These are phyloP conservation scores for Exobasidium rhododendri DNA, from an alignment of 1,284 basidiomycete species.

Conservation along the genomic window DNA sequence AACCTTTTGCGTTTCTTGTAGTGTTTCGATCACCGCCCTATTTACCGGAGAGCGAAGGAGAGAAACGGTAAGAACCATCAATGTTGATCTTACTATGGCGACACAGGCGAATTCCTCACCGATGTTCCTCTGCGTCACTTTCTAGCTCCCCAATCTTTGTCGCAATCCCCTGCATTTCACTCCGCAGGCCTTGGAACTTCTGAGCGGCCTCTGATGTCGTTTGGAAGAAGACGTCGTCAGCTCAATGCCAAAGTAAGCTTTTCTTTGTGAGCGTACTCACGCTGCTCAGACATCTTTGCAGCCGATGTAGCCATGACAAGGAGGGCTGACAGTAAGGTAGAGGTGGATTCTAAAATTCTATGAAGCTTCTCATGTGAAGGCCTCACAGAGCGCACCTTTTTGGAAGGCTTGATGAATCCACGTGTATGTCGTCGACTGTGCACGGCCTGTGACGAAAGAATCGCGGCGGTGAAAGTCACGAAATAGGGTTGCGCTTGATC, in stretches of 20 bases:
- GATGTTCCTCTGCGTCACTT: slow-evolving; percentile 52
- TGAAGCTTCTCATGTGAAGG: too few relatives aligned
- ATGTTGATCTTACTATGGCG: neutral
- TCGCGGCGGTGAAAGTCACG: too few relatives aligned
- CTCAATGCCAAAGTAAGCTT: too few relatives aligned
- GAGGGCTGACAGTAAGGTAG: too few relatives aligned
- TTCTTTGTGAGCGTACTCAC: neutral
- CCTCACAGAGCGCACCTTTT: too few relatives aligned
- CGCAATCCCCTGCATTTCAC: slow-evolving; percentile 49
- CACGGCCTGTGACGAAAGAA: neutral
- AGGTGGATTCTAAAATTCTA: too few relatives aligned
- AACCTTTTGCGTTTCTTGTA: slow-evolving; percentile 62
- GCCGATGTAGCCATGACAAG: neutral
- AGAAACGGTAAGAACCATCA: neutral
- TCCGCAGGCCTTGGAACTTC: slow-evolving; percentile 35
- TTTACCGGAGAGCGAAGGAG: neutral
- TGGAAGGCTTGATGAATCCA: neutral
- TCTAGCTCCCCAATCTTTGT: slow-evolving; percentile 53
- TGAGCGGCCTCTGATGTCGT: slow-evolving; percentile 39
- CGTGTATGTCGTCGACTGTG: neutral
- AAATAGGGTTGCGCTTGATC: too few relatives aligned
- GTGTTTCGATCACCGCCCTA: slow-evolving; percentile 83
- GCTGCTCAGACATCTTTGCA: slow-evolving; percentile 7
- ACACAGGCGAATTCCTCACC: too few relatives aligned
- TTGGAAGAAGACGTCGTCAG: neutral